Evolutionary conservation across 352 stramenopile genomes (phyloP).

Genomic region (Phytophthora ohioensis): DNA sequence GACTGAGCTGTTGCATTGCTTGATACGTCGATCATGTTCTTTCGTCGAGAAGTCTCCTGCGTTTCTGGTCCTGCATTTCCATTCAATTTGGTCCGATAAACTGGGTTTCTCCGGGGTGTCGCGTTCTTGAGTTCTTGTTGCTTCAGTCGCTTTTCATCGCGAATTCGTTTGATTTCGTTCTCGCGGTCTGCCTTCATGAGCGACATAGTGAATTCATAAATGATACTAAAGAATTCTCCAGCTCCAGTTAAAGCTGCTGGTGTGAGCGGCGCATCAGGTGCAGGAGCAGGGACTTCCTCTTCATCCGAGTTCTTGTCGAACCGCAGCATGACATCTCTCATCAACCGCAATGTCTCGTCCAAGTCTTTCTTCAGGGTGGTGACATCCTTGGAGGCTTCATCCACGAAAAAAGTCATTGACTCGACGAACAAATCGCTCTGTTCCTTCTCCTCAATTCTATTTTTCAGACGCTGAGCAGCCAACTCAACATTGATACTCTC

Average conservation of each 20-base stretch:
- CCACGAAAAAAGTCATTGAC: constrained; percentile 73
- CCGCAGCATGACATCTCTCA: constrained; percentile 68
- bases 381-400: constrained; percentile 43
- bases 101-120: constrained; percentile 49
- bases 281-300: constrained; percentile 24
- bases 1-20: neutral
- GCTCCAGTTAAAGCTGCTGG: constrained; percentile 50
- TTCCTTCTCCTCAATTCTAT: constrained; percentile 78
- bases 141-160: constrained; percentile 66
- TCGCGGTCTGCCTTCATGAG: constrained; percentile 79
- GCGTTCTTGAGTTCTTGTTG: constrained; percentile 61
- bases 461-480: constrained; percentile 75
- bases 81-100: constrained; percentile 26
- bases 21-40: constrained; percentile 11
- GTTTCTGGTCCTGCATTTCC: constrained; percentile 41
- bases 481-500: constrained; percentile 73
- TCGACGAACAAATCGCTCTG: constrained; percentile 66
- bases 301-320: constrained; percentile 63
- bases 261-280: constrained; percentile 24
- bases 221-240: constrained; percentile 71
- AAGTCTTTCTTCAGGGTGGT: constrained; percentile 54
- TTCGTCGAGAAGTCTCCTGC: constrained; percentile 28
- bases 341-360: constrained; percentile 52
- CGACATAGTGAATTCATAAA: constrained; percentile 86
- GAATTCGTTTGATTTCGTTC: constrained; percentile 77